Evolutionary conservation across 192 early-diverging fungal species (phyloP), one percentile per base, ranked within the genome.

Genomic region (Coemansia aciculifera): DNA sequence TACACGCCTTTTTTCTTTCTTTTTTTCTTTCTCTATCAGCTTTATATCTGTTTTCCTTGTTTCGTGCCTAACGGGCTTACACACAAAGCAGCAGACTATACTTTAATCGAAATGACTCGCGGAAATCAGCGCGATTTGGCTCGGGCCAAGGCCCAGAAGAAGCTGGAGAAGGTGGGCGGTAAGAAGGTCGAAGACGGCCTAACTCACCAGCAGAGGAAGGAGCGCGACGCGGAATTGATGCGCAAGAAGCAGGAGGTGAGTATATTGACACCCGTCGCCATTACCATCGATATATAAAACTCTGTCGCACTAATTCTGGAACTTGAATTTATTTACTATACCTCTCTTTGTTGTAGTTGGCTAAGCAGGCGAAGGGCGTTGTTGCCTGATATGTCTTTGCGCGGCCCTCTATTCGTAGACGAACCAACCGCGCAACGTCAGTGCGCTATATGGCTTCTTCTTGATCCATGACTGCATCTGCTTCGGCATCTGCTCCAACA

Each of bases 121-220:
- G 85, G 85, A 49, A 86, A 86, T 61, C 85, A 86, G 76, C 81
- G 85, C 56, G 85, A 86, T 19, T 60, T 81, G 48, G 85, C 81
- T 27, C 85, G 85, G 38, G 60, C 72, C 59, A 63, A 66, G 31
- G 70, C 71, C 73, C 68, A 66, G 40, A 86, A 86, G 78, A 83
- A 81, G 72, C 63, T 57, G 34, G 67, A 77, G 3, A 72, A 85
- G 69, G 27, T 29, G 5, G 62, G 52, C 40, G 71, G 75, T 59
- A 74, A 74, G 36, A 85, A 83, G 62, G 24, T 19, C 21, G 69
- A 68, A 7, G 74, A 72, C 42, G 84, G 72, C 23, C 11, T 54
- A 6, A 43, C 77, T 19, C 63, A 75, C 60, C 49, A 67, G 40
- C 44, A 77, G 59, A 70, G 64, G 37, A 77, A 72, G 68, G 84